phyloP scores from a whole-genome alignment of 768 basidiomycete genomes.

The Trametes sanguinea region DNA sequence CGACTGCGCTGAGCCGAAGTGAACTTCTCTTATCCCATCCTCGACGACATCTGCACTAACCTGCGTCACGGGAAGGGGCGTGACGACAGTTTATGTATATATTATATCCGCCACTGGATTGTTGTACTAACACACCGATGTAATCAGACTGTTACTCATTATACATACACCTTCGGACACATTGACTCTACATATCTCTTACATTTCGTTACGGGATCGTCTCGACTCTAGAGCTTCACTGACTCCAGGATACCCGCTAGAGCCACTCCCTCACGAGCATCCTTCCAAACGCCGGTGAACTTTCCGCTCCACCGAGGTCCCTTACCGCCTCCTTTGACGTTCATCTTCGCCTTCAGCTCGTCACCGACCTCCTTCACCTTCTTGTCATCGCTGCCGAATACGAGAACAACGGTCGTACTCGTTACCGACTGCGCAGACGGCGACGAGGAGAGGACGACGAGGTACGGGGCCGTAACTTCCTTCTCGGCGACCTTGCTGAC shows the following conservation, averaged over 20 bases:
- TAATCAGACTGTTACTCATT: slow-evolving; percentile 16
- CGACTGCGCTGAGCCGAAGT: slow-evolving; percentile 7
- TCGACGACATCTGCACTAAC: not conserved
- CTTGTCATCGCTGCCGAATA: slow-evolving; percentile 61
- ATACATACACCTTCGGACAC: not conserved
- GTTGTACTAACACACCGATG: slow-evolving; percentile 16
- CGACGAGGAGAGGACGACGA: slow-evolving; percentile 63
- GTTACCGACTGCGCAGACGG: slow-evolving; percentile 54
- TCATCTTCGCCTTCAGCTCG: slow-evolving; percentile 54
- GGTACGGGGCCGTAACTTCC: slow-evolving; percentile 36
- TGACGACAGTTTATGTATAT: not conserved
- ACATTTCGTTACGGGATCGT: no score
- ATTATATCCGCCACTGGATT: not conserved
- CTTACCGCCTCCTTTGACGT: slow-evolving; percentile 78
- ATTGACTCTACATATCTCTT: no score
- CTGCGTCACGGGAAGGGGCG: not conserved
- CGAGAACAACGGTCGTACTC: slow-evolving; percentile 56
- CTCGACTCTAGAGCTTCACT: slow-evolving; percentile 2
- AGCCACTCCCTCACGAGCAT: slow-evolving; percentile 41
- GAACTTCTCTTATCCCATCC: not conserved
- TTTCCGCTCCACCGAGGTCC: slow-evolving; percentile 79
- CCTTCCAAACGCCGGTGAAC: slow-evolving; percentile 63
- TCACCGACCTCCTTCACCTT: slow-evolving; percentile 62
- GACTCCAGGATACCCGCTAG: slow-evolving; percentile 42
- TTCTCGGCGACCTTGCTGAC: slow-evolving; percentile 21